These are phyloP conservation scores for Gossypium lobatum DNA, from an alignment of 441 rosid genomes.

Conservation along the genomic window DNA sequence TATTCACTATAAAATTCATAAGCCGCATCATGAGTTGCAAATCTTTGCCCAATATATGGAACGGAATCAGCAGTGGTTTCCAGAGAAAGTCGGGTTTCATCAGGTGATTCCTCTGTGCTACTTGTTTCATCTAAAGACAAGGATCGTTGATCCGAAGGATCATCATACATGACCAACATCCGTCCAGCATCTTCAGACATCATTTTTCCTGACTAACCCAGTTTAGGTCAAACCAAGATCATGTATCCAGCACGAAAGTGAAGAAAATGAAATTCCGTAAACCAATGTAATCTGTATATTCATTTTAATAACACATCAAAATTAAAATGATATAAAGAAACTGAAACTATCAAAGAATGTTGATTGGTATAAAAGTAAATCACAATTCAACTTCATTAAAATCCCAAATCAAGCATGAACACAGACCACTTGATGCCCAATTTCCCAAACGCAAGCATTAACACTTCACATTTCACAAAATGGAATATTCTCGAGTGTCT, in stretches of 20 bases:
- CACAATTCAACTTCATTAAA: background rate
- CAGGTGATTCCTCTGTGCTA: slow-evolving; percentile 82
- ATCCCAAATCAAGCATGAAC: background rate
- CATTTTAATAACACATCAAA: background rate
- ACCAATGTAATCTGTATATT: background rate
- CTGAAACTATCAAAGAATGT: background rate
- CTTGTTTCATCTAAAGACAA: slow-evolving; percentile 75
- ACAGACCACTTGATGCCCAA: background rate
- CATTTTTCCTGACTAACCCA: slow-evolving; percentile 34
- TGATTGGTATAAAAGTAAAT: background rate
- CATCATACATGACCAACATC: slow-evolving; percentile 67
- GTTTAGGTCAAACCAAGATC: slow-evolving; percentile 17
- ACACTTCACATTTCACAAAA: background rate
- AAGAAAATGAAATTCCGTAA: slow-evolving; percentile 4
- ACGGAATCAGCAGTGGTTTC: slow-evolving; percentile 53
- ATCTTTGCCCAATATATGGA: slow-evolving; percentile 84
- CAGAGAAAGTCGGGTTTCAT: slow-evolving; percentile 59
- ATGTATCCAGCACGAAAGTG: slow-evolving; percentile 19
- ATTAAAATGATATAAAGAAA: background rate
- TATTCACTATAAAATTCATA: slow-evolving; percentile 82
- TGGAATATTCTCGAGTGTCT: background rate
- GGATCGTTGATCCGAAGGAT: slow-evolving; percentile 81
- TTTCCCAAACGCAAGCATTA: slow-evolving; percentile 3
- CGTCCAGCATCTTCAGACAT: slow-evolving; percentile 74
- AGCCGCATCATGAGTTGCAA: slow-evolving; percentile 83